Conservation (phyloP, 2,329 filamentous ascomycete species). For the Berkeleyomyces basicola region DNA sequence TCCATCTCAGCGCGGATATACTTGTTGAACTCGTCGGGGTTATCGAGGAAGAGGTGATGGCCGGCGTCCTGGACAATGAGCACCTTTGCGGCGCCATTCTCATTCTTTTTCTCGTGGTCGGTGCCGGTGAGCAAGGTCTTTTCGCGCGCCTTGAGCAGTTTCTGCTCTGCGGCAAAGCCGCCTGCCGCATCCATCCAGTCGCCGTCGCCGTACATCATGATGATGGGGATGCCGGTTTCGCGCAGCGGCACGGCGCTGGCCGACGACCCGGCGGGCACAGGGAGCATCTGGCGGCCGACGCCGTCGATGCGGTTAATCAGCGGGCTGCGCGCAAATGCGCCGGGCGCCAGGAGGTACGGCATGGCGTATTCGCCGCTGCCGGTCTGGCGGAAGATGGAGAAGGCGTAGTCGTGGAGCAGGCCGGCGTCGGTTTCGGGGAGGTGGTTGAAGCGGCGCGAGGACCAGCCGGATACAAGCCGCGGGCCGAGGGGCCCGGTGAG, state of each 20-base stretch:
- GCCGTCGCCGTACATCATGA: conserved; percentile 93
- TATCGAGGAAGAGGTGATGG: conserved; percentile 44
- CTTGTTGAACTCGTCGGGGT: conserved; percentile 40
- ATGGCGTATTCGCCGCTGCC: conserved; percentile 90
- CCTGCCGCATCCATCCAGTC: conserved; percentile 98
- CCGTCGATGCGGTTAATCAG: conserved; percentile 74
- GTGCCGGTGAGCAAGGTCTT: conserved; percentile 44
- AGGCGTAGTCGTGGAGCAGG: conserved; percentile 82
- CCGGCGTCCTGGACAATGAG: conserved; percentile 50
- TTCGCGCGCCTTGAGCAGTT: conserved; percentile 50
- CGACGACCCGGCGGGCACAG: conserved; percentile 17
- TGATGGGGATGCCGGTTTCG: conserved; percentile 59
- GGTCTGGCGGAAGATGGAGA: conserved; percentile 80
- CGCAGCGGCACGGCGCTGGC: conserved; percentile 17
- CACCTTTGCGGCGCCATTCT: conserved; percentile 72
- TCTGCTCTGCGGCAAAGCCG: conserved; percentile 63
- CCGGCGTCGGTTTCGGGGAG: conserved; percentile 65
- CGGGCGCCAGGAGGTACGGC: conserved; percentile 81
- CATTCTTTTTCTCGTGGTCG: conserved; percentile 48
- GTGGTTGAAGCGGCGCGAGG: conserved; percentile 78
- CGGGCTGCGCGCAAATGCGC: conserved; percentile 77
- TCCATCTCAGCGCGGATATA: conserved; percentile 36
- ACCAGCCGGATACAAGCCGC: conserved; percentile 88
- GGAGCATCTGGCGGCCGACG: conserved; percentile 56
- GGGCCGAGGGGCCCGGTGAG: conserved; percentile 81